These are phyloP conservation scores for Eucalyptus cloeziana DNA, from an alignment of 345 rosid species.

Conservation along the genomic window DNA sequence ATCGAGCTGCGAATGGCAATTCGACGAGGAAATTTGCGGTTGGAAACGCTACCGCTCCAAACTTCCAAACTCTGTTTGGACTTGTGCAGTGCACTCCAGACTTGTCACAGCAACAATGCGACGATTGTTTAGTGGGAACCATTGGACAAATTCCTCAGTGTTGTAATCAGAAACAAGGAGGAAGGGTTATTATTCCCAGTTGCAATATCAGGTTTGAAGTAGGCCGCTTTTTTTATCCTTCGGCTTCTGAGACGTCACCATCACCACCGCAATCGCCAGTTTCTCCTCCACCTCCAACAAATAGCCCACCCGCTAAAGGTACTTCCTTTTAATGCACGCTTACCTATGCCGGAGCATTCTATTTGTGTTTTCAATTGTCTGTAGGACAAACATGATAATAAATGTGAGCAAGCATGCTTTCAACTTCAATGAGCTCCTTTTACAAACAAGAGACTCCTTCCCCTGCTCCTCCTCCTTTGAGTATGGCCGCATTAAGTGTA, in stretches of 20 bases:
- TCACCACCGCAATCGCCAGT: too few relatives aligned
- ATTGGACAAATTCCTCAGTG: background rate
- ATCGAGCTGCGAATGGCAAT: background rate
- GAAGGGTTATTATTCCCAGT: background rate
- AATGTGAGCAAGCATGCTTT: too few relatives aligned
- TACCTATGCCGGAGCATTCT: too few relatives aligned
- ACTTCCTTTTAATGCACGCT: too few relatives aligned
- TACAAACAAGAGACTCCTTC: too few relatives aligned
- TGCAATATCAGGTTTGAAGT: background rate
- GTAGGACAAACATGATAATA: too few relatives aligned
- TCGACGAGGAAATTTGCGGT: background rate
- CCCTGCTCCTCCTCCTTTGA: too few relatives aligned
- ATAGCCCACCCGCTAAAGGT: too few relatives aligned
- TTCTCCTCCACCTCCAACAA: too few relatives aligned
- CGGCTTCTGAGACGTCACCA: background rate
- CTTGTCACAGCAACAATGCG: background rate
- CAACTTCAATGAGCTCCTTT: too few relatives aligned
- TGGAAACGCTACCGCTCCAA: background rate
- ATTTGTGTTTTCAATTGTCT: too few relatives aligned
- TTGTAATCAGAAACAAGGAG: background rate
- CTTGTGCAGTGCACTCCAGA: background rate
- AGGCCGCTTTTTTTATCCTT: background rate
- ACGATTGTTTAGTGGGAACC: background rate
- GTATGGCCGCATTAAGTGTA: too few relatives aligned
- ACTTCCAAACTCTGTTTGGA: background rate